A percentile compares a stretch with the other conserved stretches of the same genome.
These are phyloP conservation scores for Tetragonia tetragonoides DNA, from an alignment of 148 eudicot genomes.

Conservation along the genomic window DNA sequence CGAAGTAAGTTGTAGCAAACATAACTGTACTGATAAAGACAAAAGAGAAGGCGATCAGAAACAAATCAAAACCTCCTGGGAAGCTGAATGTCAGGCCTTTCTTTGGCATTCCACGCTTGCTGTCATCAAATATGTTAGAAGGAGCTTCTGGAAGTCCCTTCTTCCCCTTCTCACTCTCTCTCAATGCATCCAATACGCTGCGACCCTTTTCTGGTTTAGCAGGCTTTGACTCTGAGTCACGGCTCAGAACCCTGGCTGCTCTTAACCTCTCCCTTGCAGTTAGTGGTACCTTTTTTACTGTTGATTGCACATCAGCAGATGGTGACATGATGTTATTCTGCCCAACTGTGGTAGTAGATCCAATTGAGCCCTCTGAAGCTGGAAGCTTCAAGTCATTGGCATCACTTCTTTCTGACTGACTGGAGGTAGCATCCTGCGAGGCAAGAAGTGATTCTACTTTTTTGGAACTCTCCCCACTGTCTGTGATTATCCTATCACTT, in stretches of 20 bases:
- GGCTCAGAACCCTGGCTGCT: conserved; percentile 89
- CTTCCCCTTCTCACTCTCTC: conserved; percentile 78
- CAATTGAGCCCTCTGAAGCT: conserved; percentile 1
- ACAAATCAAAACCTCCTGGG: conserved; percentile 75
- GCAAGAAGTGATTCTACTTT: conserved; percentile 31
- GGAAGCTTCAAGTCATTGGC: conserved; percentile 6
- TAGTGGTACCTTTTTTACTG: conserved; percentile 49
- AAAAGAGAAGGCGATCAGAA: conserved; percentile 56
- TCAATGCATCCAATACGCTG: conserved; percentile 71
- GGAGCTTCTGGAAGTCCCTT: conserved; percentile 97
- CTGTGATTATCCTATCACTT: conserved; percentile 51
- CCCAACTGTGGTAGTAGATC: no score
- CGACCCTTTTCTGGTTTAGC: conserved; percentile 55
- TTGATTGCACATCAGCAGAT: conserved; percentile 26
- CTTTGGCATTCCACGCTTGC: conserved; percentile 86
- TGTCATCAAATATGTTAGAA: conserved; percentile 76
- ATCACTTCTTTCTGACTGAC: no score
- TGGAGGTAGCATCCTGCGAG: conserved; percentile 19
- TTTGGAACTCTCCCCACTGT: conserved; percentile 24
- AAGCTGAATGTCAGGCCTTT: conserved; percentile 71
- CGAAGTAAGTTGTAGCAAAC: conserved; percentile 87
- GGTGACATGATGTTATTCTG: conserved; percentile 19
- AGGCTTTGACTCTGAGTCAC: conserved; percentile 66
- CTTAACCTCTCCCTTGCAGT: conserved; percentile 88
- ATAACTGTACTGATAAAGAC: conserved; percentile 74